phyloP scores from a whole-genome alignment of 1,284 basidiomycete species.

The Tylopilus sp. region DNA sequence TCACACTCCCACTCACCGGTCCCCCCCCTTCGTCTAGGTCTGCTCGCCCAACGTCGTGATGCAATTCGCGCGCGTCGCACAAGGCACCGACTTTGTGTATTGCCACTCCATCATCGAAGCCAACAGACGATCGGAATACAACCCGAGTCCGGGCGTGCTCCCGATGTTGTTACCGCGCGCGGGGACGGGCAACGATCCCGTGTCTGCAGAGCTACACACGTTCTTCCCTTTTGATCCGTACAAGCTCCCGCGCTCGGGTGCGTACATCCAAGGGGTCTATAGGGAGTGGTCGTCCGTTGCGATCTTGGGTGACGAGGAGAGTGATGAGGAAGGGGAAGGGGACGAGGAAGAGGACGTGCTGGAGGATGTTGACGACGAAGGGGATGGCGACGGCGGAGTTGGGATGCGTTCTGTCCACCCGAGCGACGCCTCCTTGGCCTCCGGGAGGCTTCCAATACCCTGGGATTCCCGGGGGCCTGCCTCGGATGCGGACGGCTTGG shows the following conservation, averaged over 20 bases:
- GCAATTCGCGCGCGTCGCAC: constrained; percentile 94
- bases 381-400: constrained; percentile 28
- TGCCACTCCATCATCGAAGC: constrained; percentile 92
- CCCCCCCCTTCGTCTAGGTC: too few species aligned
- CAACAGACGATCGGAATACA: constrained; percentile 64
- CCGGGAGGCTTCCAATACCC: constrained; percentile 23
- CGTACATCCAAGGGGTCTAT: constrained; percentile 70
- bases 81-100: constrained; percentile 89
- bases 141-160: constrained; percentile 24
- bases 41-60: constrained; percentile 88
- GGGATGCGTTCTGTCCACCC: neutral
- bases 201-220: constrained; percentile 77
- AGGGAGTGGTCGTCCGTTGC: constrained; percentile 75
- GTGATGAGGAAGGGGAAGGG: constrained; percentile 54
- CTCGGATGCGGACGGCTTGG: constrained; percentile 39
- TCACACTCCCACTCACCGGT: neutral
- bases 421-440: neutral
- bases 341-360: too few species aligned
- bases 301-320: constrained; percentile 68
- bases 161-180: constrained; percentile 36
- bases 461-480: neutral
- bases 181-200: constrained; percentile 31
- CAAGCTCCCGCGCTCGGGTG: constrained; percentile 71
- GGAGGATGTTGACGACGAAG: too few species aligned
- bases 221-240: constrained; percentile 99